Evolutionary conservation across 495 filamentous ascomycete genomes (phyloP), one percentile per base, ranked within the genome.

Genomic region (Tetracladium setigerum): DNA sequence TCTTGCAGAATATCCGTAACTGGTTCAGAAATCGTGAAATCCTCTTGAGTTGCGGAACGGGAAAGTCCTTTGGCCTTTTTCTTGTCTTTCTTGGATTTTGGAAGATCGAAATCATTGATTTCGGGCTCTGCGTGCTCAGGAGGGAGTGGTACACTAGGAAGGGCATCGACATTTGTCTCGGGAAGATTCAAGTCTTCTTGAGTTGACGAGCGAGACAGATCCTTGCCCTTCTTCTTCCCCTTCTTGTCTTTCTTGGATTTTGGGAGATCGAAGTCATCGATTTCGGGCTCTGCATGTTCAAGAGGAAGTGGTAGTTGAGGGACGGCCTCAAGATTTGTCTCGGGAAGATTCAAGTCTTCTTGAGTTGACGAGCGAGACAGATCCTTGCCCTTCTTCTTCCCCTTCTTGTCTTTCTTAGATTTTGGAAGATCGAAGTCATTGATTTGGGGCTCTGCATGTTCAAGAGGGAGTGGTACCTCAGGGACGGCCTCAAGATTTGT

Each of bases 191-290:
- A 6, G 22, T 51, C 47, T 5, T 56, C 48, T 41, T 44, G 44
- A 33, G 53, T 50, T 2, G 53, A 48, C 12, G 53, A 47, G 2
- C 43, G 38, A 12, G 52, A 50, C 38, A 55, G 35, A 12, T 39
- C 49, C 42, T 62, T 55, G 17, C 53, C 49, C 47, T 63, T 64
- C 51, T 64, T 60, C 40, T 62, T 59, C 32, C 30, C 45, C 49
- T 59, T 59, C 50, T 53, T 62, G 11, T 56, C 46, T 44, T 59
- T 66, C 45, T 58, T 64, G 1, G 55, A 43, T 36, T 36, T 53
- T 38, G 35, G 17, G 7, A 27, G 22, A 27, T 27, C 22, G 22
- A 27, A 27, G 22, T 27, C 22, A 27, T 27, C 22, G 7, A 27
- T 7, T 3, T 27, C 7, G 22, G 22, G 22, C 22, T 27, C 22